phyloP scores from a whole-genome alignment of 345 rosid species.

The Linum tenue region DNA sequence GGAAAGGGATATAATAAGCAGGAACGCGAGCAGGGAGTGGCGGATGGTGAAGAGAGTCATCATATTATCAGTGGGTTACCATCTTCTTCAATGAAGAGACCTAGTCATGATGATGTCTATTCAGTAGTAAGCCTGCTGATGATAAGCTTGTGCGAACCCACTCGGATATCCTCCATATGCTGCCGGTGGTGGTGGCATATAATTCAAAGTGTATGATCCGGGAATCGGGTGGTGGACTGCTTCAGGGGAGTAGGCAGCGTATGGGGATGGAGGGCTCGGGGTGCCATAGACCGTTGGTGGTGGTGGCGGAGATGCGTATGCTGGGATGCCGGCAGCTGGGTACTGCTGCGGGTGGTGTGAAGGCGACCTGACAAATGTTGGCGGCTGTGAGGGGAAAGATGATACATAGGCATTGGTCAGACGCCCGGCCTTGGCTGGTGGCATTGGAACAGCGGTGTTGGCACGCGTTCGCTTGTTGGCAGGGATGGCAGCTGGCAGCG shows the following conservation, averaged over 20 bases:
- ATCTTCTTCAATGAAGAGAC: conserved; percentile 19
- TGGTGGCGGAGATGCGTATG: conserved; percentile 62
- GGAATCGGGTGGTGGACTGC: conserved; percentile 40
- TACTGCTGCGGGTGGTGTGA: conserved; percentile 51
- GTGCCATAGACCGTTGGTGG: conserved; percentile 55
- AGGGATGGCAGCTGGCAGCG: conserved; percentile 47
- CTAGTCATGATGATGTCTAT: conserved; percentile 35
- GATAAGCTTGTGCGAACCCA: conserved; percentile 56
- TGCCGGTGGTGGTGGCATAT: conserved; percentile 19
- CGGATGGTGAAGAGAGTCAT: conserved; percentile 26
- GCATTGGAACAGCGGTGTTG: conserved; percentile 88
- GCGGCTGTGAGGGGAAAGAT: conserved; percentile 74
- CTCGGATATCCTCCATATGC: conserved; percentile 46
- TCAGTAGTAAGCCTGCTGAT: conserved; percentile 75
- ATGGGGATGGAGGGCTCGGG: conserved; percentile 50
- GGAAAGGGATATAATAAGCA: background rate
- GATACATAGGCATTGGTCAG: conserved; percentile 84
- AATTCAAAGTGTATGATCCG: conserved; percentile 49
- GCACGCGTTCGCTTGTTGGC: conserved; percentile 92
- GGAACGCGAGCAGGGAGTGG: background rate
- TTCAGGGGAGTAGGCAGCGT: conserved; percentile 51
- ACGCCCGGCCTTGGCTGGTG: conserved; percentile 99
- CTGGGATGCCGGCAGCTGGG: conserved; percentile 39
- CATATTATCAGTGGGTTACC: conserved; percentile 62
- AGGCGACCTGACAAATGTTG: conserved; percentile 70